Conservation (phyloP, 352 stramenopile species). For the Pythium oligandrum region DNA sequence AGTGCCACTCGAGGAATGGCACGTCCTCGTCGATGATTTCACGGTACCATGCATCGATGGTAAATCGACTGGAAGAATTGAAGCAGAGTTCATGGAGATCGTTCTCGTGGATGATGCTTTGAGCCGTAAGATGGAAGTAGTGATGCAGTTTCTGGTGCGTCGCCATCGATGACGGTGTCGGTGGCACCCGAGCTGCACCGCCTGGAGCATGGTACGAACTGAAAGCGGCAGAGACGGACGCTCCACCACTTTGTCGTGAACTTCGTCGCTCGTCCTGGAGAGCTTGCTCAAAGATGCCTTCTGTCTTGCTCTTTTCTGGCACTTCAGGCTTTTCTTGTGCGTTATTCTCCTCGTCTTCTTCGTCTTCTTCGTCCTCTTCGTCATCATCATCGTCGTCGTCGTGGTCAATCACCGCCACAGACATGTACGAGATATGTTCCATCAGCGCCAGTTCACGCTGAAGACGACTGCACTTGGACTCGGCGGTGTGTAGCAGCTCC, state of each 20-base stretch:
- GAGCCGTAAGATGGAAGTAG: conserved; percentile 83
- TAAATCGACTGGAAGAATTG: conserved; percentile 74
- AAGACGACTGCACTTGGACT: conserved; percentile 60
- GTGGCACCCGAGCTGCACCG: conserved; percentile 24
- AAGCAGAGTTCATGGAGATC: conserved; percentile 75
- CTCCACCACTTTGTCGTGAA: conserved; percentile 2
- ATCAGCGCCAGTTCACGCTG: conserved; percentile 73
- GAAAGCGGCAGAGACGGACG: conserved; percentile 5
- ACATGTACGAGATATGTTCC: conserved; percentile 73
- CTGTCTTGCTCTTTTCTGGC: conserved; percentile 5
- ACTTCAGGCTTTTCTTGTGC: background rate
- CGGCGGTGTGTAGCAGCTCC: conserved; percentile 54
- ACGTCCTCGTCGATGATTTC: conserved; percentile 65
- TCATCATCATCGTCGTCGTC: conserved; percentile 70
- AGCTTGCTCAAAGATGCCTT: conserved; percentile 5
- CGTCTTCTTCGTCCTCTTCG: conserved; percentile 36
- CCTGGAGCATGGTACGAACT: conserved; percentile 12
- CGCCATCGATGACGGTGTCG: conserved; percentile 53
- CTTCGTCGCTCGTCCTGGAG: conserved; percentile 4
- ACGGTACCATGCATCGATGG: conserved; percentile 82
- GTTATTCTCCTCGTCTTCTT: conserved; percentile 14
- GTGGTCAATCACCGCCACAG: conserved; percentile 54
- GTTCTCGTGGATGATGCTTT: conserved; percentile 87
- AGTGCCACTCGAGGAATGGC: conserved; percentile 75
- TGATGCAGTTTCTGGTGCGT: conserved; percentile 83